Percentiles rank a stretch among this genome's conserved stretches.
phyloP scores from a whole-genome alignment of 306 rosid species.

The Quercus wislizeni region DNA sequence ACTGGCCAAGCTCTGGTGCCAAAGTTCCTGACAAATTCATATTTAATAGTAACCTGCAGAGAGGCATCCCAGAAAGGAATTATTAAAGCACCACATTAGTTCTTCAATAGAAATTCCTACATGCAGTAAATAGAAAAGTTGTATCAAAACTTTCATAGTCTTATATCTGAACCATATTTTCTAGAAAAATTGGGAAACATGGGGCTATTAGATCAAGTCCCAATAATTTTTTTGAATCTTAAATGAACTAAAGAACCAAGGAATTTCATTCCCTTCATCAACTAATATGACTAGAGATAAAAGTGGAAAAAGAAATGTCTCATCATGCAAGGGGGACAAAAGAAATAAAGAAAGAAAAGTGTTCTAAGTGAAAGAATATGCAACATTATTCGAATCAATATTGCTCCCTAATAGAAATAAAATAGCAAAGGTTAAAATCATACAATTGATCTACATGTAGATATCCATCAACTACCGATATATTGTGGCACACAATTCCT shows the following conservation, averaged over 20 bases:
- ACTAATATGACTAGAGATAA: neutral
- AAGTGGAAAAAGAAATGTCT: neutral
- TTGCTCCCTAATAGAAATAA: slow-evolving; percentile 15
- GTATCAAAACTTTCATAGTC: slow-evolving; percentile 12
- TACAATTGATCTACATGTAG: slow-evolving; percentile 82
- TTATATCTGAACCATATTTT: neutral
- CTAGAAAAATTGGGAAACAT: neutral
- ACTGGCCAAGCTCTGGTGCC: slow-evolving; percentile 75
- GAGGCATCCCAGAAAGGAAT: slow-evolving; percentile 14
- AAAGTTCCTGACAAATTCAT: slow-evolving; percentile 64
- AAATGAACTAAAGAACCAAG: slow-evolving; percentile 1
- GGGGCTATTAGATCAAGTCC: neutral
- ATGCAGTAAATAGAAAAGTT: neutral
- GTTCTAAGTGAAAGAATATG: slow-evolving; percentile 4
- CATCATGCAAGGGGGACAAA: neutral
- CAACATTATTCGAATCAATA: neutral
- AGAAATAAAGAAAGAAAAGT: neutral
- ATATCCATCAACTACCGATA: slow-evolving; percentile 49
- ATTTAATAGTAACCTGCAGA: slow-evolving; percentile 64
- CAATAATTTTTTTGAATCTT: neutral
- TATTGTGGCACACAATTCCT: slow-evolving; percentile 71
- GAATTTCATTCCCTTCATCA: neutral
- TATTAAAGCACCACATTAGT: neutral
- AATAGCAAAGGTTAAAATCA: slow-evolving; percentile 22
- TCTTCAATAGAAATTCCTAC: slow-evolving; percentile 14